Evolutionary conservation across 148 eudicot genomes (phyloP).

Genomic region (Euryodendron excelsum): DNA sequence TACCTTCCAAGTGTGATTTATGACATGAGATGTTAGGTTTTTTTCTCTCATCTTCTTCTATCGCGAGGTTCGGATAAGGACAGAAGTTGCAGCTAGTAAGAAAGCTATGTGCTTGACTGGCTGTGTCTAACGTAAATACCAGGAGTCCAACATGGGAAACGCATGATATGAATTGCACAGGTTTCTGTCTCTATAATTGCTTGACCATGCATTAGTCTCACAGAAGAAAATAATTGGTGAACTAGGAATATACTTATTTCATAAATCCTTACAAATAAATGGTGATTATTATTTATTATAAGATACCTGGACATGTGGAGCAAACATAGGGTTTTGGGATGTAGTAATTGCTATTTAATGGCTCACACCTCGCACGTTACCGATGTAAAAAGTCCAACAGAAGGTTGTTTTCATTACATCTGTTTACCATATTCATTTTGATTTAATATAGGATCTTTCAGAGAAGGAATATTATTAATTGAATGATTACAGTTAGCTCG

Average conservation of each 20-base stretch:
- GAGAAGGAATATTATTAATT: background rate
- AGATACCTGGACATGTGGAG: background rate
- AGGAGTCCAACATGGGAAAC: background rate
- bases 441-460: background rate
- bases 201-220: background rate
- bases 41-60: background rate
- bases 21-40: background rate
- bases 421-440: background rate
- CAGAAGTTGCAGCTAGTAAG: background rate
- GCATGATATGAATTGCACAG: background rate
- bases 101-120: background rate
- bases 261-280: background rate
- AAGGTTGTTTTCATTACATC: background rate
- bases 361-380: background rate
- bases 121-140: background rate
- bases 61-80: background rate
- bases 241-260: background rate
- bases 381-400: background rate
- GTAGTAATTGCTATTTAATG: slow-evolving; percentile 6
- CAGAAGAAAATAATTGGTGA: background rate
- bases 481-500: background rate
- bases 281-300: background rate
- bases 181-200: background rate
- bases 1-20: background rate
- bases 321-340: background rate